Evolutionary conservation across 257 asterid genomes (phyloP).

Genomic region (Solanum gracilifrons): DNA sequence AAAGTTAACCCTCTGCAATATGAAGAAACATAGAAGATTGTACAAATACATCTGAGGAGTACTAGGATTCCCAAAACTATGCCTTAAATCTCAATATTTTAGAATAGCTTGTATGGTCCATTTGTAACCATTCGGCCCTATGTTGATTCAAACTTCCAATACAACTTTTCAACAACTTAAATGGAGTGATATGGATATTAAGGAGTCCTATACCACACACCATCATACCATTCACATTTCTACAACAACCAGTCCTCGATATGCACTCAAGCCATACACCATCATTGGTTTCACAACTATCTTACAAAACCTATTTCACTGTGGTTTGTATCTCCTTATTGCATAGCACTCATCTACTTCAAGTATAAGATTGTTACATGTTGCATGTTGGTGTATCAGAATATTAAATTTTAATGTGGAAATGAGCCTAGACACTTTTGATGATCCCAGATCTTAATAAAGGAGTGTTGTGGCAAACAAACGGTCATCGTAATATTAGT

Average conservation of each 20-base stretch:
- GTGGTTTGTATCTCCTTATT: not conserved
- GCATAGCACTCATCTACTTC: not conserved
- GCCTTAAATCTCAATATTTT: not conserved
- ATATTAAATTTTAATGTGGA: too few species aligned
- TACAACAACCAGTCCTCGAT: not conserved
- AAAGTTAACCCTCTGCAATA: too few species aligned
- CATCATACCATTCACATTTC: not conserved
- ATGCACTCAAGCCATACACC: not conserved
- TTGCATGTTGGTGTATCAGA: not conserved
- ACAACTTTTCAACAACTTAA: not conserved
- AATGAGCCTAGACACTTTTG: too few species aligned
- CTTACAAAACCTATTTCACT: not conserved
- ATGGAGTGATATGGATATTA: too few species aligned
- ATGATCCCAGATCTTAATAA: too few species aligned
- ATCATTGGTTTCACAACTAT: not conserved
- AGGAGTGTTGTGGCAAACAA: too few species aligned
- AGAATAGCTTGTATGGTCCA: not conserved
- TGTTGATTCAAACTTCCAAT: not conserved
- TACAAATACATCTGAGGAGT: too few species aligned
- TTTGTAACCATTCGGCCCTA: not conserved
- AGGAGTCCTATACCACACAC: not conserved
- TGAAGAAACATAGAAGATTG: too few species aligned
- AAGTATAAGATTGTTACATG: not conserved
- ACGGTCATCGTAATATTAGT: too few species aligned
- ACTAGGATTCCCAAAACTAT: not conserved